phyloP scores from a whole-genome alignment of 106 monocot species.

The Agapanthus africanus region DNA sequence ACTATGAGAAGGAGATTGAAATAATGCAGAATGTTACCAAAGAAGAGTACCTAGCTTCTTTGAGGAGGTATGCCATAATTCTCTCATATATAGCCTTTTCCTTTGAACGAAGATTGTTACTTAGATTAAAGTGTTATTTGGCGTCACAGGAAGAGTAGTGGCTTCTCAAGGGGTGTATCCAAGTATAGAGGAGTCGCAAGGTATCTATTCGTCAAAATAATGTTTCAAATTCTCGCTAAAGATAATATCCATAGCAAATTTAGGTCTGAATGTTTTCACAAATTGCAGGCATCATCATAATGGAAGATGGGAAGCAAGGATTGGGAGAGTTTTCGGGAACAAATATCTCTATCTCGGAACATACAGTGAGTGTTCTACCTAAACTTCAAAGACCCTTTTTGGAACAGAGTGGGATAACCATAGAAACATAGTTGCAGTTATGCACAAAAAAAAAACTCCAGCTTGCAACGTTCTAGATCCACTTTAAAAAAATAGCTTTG shows the following conservation, averaged over 20 bases:
- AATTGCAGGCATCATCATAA: slow-evolving; percentile 81
- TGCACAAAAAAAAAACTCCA: too few relatives aligned
- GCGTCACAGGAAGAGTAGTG: slow-evolving; percentile 35
- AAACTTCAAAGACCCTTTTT: not conserved
- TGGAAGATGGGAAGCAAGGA: slow-evolving; percentile 88
- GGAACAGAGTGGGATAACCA: too few relatives aligned
- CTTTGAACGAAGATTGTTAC: not conserved
- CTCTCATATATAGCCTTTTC: too few relatives aligned
- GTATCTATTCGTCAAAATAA: not conserved
- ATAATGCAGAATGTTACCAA: slow-evolving; percentile 72
- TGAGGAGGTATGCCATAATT: slow-evolving; percentile 61
- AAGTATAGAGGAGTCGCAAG: slow-evolving; percentile 42
- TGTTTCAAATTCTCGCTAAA: not conserved
- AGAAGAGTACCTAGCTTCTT: slow-evolving; percentile 63
- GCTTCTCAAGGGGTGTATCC: slow-evolving; percentile 44
- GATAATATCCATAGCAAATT: not conserved
- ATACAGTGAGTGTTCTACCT: slow-evolving; percentile 42
- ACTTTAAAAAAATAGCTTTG: too few relatives aligned
- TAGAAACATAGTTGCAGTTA: too few relatives aligned
- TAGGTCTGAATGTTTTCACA: not conserved
- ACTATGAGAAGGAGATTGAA: slow-evolving; percentile 52
- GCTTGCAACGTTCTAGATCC: too few relatives aligned
- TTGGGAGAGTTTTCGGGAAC: slow-evolving; percentile 87
- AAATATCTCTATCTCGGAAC: slow-evolving; percentile 95
- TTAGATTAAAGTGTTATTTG: not conserved